Evolutionary conservation across 2,329 filamentous ascomycete species (phyloP).

Genomic region (Verticillium nonalfalfae): DNA sequence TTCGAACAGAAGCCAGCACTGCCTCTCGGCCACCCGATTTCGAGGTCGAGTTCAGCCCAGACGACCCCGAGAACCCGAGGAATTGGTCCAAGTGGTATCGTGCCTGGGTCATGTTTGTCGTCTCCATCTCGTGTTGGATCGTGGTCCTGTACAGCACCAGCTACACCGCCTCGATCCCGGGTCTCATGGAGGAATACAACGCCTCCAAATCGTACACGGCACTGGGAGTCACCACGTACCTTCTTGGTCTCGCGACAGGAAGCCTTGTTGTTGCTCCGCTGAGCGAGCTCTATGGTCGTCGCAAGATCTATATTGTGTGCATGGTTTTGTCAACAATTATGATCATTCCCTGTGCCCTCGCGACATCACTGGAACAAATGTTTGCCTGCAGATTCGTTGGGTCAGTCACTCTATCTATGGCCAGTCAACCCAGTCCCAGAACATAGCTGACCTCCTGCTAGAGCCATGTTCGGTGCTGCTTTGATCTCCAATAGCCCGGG

Average conservation of each 20-base stretch:
- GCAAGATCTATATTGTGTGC: conserved; percentile 62
- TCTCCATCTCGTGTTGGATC: conserved; percentile 40
- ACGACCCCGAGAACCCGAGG: conserved; percentile 58
- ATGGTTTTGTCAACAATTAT: conserved; percentile 60
- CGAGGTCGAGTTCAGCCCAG: conserved; percentile 65
- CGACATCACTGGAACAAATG: conserved; percentile 60
- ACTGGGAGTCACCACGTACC: conserved; percentile 72
- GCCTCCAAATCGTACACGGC: conserved; percentile 56
- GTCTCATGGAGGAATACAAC: conserved; percentile 62
- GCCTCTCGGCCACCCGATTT: conserved; percentile 50
- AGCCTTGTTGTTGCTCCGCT: conserved; percentile 69
- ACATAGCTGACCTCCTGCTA: conserved; percentile 15
- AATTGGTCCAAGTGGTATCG: conserved; percentile 56
- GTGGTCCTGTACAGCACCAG: conserved; percentile 70
- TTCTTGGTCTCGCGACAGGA: conserved; percentile 67
- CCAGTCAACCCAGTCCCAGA: conserved; percentile 1
- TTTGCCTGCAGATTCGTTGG: conserved; percentile 71
- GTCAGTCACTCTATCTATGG: conserved; percentile 25
- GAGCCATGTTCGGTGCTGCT: conserved; percentile 61
- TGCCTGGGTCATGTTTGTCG: conserved; percentile 34
- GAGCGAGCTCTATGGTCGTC: conserved; percentile 62
- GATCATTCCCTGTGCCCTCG: conserved; percentile 65
- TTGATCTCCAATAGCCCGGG: conserved; percentile 82
- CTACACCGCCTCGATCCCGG: conserved; percentile 67
- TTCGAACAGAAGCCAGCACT: conserved; percentile 28